These are phyloP conservation scores for Geotrichum ghanense DNA, from an alignment of 805 yeast species.

Conservation along the genomic window DNA sequence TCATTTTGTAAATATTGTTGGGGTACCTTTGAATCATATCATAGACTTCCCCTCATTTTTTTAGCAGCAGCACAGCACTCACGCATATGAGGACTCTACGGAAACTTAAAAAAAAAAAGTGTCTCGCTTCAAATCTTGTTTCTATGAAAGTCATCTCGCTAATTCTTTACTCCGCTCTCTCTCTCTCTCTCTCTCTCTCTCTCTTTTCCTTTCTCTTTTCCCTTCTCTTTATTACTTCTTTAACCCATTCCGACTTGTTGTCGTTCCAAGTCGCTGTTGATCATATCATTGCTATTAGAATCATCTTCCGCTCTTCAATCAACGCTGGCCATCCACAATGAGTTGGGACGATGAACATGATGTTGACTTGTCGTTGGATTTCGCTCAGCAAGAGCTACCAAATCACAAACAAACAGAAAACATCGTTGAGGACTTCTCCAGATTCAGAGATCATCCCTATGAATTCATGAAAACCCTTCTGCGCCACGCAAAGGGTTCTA, in stretches of 20 bases:
- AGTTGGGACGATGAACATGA: not conserved
- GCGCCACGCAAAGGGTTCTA: slow-evolving; percentile 23
- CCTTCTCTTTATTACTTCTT: not conserved
- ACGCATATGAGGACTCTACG: too few species aligned
- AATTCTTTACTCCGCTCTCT: too few species aligned
- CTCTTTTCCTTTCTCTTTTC: not conserved
- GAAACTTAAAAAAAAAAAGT: too few species aligned
- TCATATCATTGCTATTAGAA: too few species aligned
- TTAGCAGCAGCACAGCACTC: too few species aligned
- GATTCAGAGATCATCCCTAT: slow-evolving; percentile 28
- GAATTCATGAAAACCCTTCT: slow-evolving; percentile 22
- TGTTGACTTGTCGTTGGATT: not conserved
- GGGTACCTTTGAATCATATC: too few species aligned
- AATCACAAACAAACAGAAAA: slow-evolving; percentile 13
- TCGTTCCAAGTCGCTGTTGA: not conserved
- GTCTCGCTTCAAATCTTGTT: too few species aligned
- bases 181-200: too few species aligned
- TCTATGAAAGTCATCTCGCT: too few species aligned
- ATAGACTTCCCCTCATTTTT: too few species aligned
- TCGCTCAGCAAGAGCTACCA: not conserved
- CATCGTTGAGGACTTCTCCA: slow-evolving; percentile 21
- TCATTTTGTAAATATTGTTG: too few species aligned
- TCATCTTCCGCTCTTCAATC: slow-evolving; percentile 5
- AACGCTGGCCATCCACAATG: not conserved
- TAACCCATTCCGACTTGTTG: not conserved